Percentiles rank a stretch among this genome's conserved stretches.
phyloP scores from a whole-genome alignment of 78 protist genomes.

The Chrysochromulina tobinii region DNA sequence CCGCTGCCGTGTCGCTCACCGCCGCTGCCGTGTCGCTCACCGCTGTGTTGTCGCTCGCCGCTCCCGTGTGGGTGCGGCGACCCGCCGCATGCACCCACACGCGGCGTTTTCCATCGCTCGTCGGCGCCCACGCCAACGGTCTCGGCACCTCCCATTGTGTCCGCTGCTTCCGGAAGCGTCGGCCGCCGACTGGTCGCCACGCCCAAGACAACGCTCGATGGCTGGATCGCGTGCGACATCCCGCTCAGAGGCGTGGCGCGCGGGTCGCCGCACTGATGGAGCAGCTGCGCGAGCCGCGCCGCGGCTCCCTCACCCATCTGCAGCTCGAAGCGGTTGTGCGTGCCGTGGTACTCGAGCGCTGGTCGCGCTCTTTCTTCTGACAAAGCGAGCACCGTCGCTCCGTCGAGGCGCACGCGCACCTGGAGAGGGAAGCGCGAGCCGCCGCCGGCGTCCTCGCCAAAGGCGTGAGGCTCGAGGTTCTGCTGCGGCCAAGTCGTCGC shows the following conservation, averaged over 20 bases:
- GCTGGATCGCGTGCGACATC: too few species aligned
- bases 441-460: not conserved
- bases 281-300: not conserved
- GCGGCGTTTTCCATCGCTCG: too few species aligned
- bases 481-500: conserved; percentile 17
- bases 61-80: too few species aligned
- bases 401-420: not conserved
- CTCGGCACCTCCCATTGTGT: not conserved
- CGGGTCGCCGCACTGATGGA: not conserved
- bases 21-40: too few species aligned
- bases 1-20: not conserved
- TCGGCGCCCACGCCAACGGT: too few species aligned
- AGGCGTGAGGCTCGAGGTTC: not conserved
- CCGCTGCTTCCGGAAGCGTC: not conserved
- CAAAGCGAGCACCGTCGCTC: not conserved
- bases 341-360: not conserved
- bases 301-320: not conserved
- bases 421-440: conserved; percentile 11
- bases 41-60: too few species aligned
- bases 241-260: not conserved
- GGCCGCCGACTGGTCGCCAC: not conserved
- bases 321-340: not conserved
- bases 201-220: too few species aligned
- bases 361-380: not conserved
- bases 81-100: too few species aligned